Evolutionary conservation across 164 flowering plant species (phyloP).

Genomic region (Berberis vulgaris): DNA sequence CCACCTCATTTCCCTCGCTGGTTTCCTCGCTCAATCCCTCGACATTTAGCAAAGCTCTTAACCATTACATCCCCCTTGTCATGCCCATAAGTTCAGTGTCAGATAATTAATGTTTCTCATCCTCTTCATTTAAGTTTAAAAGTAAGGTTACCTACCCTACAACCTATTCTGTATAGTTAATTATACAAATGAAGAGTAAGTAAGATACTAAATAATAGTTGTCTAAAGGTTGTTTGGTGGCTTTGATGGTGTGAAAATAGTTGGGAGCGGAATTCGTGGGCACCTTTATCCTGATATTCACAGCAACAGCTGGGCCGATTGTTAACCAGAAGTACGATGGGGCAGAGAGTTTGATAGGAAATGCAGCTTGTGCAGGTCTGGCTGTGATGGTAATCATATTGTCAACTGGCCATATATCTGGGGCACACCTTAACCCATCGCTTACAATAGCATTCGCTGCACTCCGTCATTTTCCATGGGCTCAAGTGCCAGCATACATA

Average conservation of each 20-base stretch:
- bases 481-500: conserved; percentile 76
- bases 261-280: conserved; percentile 86
- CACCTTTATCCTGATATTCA: conserved; percentile 73
- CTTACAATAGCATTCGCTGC: conserved; percentile 76
- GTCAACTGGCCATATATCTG: conserved; percentile 84
- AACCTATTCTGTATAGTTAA: no score
- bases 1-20: no score
- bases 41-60: no score
- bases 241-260: conserved; percentile 8
- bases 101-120: no score
- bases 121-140: no score
- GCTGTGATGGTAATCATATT: conserved; percentile 77
- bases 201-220: no score
- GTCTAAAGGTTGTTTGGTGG: no score
- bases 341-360: conserved; percentile 63
- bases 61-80: no score
- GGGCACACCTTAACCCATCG: conserved; percentile 84
- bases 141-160: neutral
- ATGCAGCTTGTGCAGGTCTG: conserved; percentile 73
- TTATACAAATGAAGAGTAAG: neutral
- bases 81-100: no score
- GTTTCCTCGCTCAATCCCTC: no score
- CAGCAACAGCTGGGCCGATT: conserved; percentile 71
- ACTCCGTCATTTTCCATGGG: conserved; percentile 81
- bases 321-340: conserved; percentile 72